phyloP scores from a whole-genome alignment of 805 yeast genomes.

The Zygoascus biomembranicola region DNA sequence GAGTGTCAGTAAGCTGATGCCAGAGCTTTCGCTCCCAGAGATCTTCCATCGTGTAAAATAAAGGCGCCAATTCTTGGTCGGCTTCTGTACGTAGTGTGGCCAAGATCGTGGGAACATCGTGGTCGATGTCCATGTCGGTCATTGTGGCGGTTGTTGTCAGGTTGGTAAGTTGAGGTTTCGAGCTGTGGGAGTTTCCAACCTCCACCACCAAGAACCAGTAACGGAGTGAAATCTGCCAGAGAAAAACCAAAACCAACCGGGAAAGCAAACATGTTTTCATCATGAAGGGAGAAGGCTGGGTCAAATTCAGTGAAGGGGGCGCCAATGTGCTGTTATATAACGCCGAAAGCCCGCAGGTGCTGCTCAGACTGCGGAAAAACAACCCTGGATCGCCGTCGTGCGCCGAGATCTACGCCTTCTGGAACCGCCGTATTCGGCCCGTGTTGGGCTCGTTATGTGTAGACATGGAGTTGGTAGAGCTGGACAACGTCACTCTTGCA shows the following conservation, averaged over 20 bases:
- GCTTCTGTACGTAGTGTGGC: constrained; percentile 58
- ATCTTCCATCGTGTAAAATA: constrained; percentile 69
- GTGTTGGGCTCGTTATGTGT: constrained; percentile 4
- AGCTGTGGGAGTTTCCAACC: no score
- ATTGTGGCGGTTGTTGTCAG: constrained; percentile 2
- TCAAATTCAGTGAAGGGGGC: constrained; percentile 30
- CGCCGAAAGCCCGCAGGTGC: constrained; percentile 30
- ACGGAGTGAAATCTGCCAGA: no score
- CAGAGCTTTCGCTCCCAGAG: constrained; percentile 82
- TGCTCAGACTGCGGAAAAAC: constrained; percentile 29
- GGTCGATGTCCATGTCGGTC: constrained; percentile 20
- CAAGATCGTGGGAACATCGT: constrained; percentile 42
- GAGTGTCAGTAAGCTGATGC: constrained; percentile 79
- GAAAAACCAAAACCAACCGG: no score
- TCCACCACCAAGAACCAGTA: no score
- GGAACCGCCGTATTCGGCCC: constrained; percentile 27
- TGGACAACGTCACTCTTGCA: not conserved
- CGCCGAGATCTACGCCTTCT: constrained; percentile 20
- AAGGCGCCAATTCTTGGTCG: constrained; percentile 53
- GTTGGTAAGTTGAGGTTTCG: not conserved
- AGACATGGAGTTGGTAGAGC: not conserved
- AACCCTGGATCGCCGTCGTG: constrained; percentile 28
- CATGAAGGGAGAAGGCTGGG: not conserved
- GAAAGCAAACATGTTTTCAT: no score
- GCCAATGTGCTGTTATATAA: constrained; percentile 40